phyloP scores from a whole-genome alignment of 164 flowering plant genomes.

The Saururus chinensis region DNA sequence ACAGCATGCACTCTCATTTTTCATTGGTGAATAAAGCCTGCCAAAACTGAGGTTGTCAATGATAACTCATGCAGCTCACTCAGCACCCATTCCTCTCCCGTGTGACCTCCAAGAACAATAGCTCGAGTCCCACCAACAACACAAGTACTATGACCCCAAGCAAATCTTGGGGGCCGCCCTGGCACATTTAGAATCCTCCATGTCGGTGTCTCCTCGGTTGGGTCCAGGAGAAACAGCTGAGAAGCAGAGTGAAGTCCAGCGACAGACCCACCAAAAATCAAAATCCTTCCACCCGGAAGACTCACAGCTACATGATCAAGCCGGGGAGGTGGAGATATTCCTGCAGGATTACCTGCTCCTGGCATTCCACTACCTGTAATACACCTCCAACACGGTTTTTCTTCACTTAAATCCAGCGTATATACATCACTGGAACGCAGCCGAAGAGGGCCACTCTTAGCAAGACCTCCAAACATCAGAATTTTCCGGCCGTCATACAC shows the following conservation, averaged over 20 bases:
- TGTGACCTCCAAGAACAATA: constrained; percentile 86
- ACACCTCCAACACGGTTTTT: constrained; percentile 84
- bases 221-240: constrained; percentile 74
- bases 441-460: constrained; percentile 84
- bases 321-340: constrained; percentile 83
- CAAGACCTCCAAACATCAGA: constrained; percentile 88
- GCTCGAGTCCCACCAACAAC: constrained; percentile 91
- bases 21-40: too few species aligned
- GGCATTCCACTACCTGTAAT: constrained; percentile 91
- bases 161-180: constrained; percentile 81
- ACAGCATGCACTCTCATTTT: not conserved
- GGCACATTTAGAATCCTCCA: constrained; percentile 90
- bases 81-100: constrained; percentile 95
- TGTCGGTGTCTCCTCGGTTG: constrained; percentile 88
- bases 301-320: constrained; percentile 92
- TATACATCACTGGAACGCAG: constrained; percentile 84
- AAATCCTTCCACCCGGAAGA: constrained; percentile 83
- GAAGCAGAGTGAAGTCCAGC: constrained; percentile 95
- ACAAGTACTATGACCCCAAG: constrained; percentile 94
- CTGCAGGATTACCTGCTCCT: constrained; percentile 84
- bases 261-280: constrained; percentile 92
- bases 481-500: constrained; percentile 86
- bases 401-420: constrained; percentile 83
- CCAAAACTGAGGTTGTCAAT: constrained; percentile 39
- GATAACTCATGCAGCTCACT: constrained; percentile 79